phyloP scores from a whole-genome alignment of 2,329 filamentous ascomycete species.

The Cladosporium sp. region DNA sequence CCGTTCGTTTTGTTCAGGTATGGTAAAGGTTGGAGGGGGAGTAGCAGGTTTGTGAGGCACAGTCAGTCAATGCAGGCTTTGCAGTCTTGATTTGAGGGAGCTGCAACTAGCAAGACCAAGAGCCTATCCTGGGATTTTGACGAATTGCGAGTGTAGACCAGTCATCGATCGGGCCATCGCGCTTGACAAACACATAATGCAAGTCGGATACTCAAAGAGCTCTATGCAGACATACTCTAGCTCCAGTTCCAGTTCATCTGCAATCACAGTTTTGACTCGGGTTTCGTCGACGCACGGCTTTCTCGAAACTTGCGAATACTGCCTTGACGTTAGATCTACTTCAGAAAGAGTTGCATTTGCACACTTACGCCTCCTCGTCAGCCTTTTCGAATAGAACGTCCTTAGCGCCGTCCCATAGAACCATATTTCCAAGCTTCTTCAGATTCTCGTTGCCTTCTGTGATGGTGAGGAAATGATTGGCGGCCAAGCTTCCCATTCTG shows the following conservation, averaged over 20 bases:
- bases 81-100: background rate
- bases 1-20: slow-evolving; percentile 21
- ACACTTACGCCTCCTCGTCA: background rate
- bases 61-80: background rate
- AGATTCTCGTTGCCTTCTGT: background rate
- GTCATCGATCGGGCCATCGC: background rate
- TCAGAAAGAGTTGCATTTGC: background rate
- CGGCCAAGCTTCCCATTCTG: background rate
- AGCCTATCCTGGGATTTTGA: background rate
- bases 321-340: background rate
- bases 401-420: background rate
- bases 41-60: slow-evolving; percentile 9
- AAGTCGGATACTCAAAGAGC: background rate
- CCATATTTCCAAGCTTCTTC: background rate
- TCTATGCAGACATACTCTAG: background rate
- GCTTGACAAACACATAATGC: background rate
- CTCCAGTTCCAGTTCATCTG: background rate
- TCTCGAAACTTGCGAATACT: background rate
- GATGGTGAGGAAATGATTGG: background rate
- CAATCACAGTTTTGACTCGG: background rate
- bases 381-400: background rate
- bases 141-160: background rate
- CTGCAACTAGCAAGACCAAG: background rate
- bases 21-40: slow-evolving; percentile 20
- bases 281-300: background rate